phyloP scores from a whole-genome alignment of 2,329 filamentous ascomycete species.

The Sphaerulina vaccinii region DNA sequence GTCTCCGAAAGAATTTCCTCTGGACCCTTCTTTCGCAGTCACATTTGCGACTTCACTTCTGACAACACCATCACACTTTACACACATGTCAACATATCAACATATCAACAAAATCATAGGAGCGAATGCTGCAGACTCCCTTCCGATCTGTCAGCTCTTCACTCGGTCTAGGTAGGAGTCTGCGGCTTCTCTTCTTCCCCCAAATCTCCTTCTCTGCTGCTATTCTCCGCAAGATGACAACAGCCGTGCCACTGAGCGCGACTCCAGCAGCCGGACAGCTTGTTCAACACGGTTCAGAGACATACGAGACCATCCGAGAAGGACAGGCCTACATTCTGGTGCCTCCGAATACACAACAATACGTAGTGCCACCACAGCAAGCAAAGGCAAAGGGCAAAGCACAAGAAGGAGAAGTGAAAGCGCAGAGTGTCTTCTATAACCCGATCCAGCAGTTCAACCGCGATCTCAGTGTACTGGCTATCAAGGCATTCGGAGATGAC shows the following conservation, averaged over 20 bases:
- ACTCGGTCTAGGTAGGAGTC: constrained; percentile 18
- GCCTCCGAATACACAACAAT: constrained; percentile 52
- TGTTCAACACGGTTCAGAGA: constrained; percentile 36
- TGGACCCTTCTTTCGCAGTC: background rate
- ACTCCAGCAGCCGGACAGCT: constrained; percentile 34
- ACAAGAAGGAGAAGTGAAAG: constrained; percentile 48
- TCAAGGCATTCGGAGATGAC: constrained; percentile 82
- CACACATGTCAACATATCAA: background rate
- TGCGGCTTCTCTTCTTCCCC: constrained; percentile 7
- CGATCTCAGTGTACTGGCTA: constrained; percentile 87
- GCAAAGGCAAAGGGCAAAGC: constrained; percentile 40
- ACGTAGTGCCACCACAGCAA: constrained; percentile 49
- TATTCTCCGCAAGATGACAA: constrained; percentile 5
- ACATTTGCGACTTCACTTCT: background rate
- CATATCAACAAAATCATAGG: background rate
- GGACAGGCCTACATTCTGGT: constrained; percentile 67
- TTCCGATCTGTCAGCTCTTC: constrained; percentile 13
- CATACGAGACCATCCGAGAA: constrained; percentile 60
- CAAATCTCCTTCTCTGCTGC: background rate
- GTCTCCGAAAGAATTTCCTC: no score
- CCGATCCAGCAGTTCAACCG: constrained; percentile 99
- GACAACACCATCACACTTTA: background rate
- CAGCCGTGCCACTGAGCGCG: constrained; percentile 23
- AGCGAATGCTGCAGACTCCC: constrained; percentile 19
- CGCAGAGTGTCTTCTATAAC: constrained; percentile 90